Percentiles rank a stretch among this genome's conserved stretches.
phyloP scores from a whole-genome alignment of 1,284 basidiomycete species.

The Microbotryum intermedium region DNA sequence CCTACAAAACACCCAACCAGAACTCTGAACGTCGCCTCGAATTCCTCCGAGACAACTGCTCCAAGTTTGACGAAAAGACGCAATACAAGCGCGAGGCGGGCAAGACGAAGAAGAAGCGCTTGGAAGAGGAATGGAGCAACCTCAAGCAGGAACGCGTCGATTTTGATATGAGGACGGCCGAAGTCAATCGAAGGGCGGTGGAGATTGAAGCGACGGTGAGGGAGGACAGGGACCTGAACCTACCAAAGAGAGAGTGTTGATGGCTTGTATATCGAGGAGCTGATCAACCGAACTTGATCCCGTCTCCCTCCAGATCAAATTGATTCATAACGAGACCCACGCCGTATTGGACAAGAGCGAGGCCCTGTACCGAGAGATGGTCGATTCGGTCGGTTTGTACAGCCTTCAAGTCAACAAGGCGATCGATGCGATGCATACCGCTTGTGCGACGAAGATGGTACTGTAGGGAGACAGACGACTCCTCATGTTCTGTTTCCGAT shows the following conservation, averaged over 20 bases:
- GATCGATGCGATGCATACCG: conserved; percentile 17
- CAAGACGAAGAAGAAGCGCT: conserved; percentile 13
- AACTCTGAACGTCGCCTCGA: conserved; percentile 16
- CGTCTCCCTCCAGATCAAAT: neutral
- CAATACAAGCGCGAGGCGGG: conserved; percentile 13
- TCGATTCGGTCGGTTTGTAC: conserved; percentile 4
- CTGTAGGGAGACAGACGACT: too few species aligned
- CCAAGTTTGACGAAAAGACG: conserved; percentile 24
- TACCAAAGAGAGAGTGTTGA: conserved; percentile 18
- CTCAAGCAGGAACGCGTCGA: too few species aligned
- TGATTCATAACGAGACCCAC: neutral
- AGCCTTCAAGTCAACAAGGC: conserved; percentile 27
- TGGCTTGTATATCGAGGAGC: neutral
- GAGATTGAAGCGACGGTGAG: conserved; percentile 26
- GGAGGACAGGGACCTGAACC: conserved; percentile 18
- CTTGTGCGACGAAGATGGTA: too few species aligned
- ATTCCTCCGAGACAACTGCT: conserved; percentile 20
- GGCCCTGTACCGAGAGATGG: neutral
- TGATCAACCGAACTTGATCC: neutral
- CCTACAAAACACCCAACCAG: neutral
- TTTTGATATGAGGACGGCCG: neutral
- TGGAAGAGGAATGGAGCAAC: conserved; percentile 15
- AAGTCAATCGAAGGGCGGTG: conserved; percentile 2
- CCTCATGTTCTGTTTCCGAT: too few species aligned
- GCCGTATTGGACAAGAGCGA: neutral